A percentile compares a stretch with the other conserved stretches of the same genome.
Evolutionary conservation across 106 monocot species (phyloP).

Genomic region (Iris macrosiphon): DNA sequence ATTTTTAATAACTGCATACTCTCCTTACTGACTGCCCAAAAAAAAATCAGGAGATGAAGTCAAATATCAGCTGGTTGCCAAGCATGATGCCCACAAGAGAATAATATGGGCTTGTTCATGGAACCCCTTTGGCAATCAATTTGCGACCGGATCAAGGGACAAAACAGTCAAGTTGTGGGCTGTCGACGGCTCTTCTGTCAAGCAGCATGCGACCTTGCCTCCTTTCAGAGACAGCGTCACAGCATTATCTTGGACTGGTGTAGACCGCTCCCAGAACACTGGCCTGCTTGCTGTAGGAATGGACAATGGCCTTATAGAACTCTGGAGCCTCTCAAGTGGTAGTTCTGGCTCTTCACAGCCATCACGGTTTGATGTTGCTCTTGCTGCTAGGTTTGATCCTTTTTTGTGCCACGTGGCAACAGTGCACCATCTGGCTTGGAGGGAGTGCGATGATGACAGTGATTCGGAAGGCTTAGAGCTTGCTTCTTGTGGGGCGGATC

Average conservation of each 20-base stretch:
- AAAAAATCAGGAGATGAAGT: slow-evolving; percentile 27
- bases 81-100: slow-evolving; percentile 88
- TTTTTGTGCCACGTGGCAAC: slow-evolving; percentile 74
- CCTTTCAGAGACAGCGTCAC: slow-evolving; percentile 76
- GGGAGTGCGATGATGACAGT: slow-evolving; percentile 6
- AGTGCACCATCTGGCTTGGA: slow-evolving; percentile 72
- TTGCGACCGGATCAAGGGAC: slow-evolving; percentile 95
- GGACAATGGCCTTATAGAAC: slow-evolving; percentile 84
- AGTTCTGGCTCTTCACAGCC: background rate
- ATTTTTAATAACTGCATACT: too few relatives aligned
- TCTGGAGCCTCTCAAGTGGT: slow-evolving; percentile 57
- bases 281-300: slow-evolving; percentile 81
- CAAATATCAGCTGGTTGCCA: slow-evolving; percentile 35
- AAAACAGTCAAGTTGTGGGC: slow-evolving; percentile 89
- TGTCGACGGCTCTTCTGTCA: slow-evolving; percentile 34
- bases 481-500: slow-evolving; percentile 91
- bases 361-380: slow-evolving; percentile 15
- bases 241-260: slow-evolving; percentile 67
- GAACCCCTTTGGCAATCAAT: slow-evolving; percentile 79
- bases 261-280: slow-evolving; percentile 24
- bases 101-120: slow-evolving; percentile 98
- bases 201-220: slow-evolving; percentile 51
- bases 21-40: too few relatives aligned
- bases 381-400: slow-evolving; percentile 41
- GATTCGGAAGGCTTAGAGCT: slow-evolving; percentile 29